These are phyloP conservation scores for Calonectria henricotiae DNA, from an alignment of 2,329 filamentous ascomycete species.

Conservation along the genomic window DNA sequence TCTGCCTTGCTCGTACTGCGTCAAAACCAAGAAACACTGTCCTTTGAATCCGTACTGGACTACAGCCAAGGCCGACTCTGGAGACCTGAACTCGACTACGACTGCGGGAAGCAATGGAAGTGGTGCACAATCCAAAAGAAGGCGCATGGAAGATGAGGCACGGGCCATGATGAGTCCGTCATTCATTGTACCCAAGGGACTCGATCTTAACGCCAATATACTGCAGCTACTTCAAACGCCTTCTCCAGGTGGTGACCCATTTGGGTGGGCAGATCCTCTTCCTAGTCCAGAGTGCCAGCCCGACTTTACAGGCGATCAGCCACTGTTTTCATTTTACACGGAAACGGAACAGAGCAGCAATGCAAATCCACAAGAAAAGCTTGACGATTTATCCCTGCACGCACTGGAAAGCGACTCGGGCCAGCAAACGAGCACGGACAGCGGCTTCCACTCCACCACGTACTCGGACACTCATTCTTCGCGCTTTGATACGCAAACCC, in stretches of 20 bases:
- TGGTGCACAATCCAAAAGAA: conserved; percentile 33
- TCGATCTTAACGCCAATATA: conserved; percentile 31
- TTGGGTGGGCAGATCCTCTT: conserved; percentile 39
- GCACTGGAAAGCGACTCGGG: neutral
- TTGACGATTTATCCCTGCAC: conserved; percentile 31
- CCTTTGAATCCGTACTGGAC: conserved; percentile 52
- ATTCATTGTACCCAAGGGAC: conserved; percentile 18
- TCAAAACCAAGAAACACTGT: conserved; percentile 53
- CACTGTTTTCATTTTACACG: conserved; percentile 18
- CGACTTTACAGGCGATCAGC: conserved; percentile 12
- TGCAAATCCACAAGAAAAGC: conserved; percentile 3
- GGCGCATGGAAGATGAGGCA: conserved; percentile 27
- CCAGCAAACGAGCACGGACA: conserved; percentile 25
- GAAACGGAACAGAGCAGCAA: conserved; percentile 1
- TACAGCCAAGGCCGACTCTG: conserved; percentile 19
- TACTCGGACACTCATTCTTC: conserved; percentile 38
- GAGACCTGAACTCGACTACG: conserved; percentile 16
- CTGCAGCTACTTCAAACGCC: conserved; percentile 35
- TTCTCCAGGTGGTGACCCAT: conserved; percentile 33
- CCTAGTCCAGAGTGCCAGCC: conserved; percentile 33
- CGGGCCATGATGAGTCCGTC: neutral
- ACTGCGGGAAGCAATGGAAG: conserved; percentile 14
- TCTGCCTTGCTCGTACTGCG: conserved; percentile 54
- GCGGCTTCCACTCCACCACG: conserved; percentile 27
- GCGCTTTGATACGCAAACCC: conserved; percentile 35